Evolutionary conservation across 345 rosid species (phyloP).

Genomic region (Turritis glabra): DNA sequence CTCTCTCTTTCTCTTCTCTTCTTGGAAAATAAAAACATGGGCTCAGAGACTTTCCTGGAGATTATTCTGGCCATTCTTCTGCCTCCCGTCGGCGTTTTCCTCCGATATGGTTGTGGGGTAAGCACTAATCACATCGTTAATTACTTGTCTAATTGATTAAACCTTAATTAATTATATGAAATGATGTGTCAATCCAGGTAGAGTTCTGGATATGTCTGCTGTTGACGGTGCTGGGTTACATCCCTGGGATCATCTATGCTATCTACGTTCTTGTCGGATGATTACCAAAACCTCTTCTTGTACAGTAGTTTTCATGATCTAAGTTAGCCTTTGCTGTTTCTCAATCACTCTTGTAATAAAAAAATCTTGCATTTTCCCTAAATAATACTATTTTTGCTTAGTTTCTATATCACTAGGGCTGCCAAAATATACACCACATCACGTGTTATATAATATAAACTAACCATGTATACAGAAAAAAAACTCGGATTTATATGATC

Average conservation of each 20-base stretch:
- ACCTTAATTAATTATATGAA: background rate
- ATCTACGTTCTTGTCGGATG: constrained; percentile 74
- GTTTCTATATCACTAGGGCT: background rate
- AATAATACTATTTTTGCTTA: background rate
- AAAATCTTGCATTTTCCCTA: background rate
- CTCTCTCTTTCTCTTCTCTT: background rate
- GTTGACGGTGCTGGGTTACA: constrained; percentile 73
- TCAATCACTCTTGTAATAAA: constrained; percentile 9
- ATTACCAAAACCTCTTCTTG: constrained; percentile 17
- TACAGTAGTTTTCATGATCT: constrained; percentile 24
- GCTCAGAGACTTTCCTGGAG: constrained; percentile 82
- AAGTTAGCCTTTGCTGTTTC: constrained; percentile 14
- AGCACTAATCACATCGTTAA: background rate
- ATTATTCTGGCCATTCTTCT: constrained; percentile 78
- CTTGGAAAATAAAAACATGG: constrained; percentile 41
- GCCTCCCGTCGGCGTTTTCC: constrained; percentile 93
- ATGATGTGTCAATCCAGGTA: constrained; percentile 47
- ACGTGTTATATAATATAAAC: background rate
- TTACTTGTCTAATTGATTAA: background rate
- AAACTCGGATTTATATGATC: background rate
- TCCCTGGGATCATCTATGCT: constrained; percentile 91
- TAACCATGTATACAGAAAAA: no score
- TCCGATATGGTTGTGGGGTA: constrained; percentile 94
- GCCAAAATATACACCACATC: background rate
- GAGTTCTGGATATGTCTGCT: constrained; percentile 88